Evolutionary conservation across 1,284 basidiomycete species (phyloP).

Genomic region (Ustilago nuda): DNA sequence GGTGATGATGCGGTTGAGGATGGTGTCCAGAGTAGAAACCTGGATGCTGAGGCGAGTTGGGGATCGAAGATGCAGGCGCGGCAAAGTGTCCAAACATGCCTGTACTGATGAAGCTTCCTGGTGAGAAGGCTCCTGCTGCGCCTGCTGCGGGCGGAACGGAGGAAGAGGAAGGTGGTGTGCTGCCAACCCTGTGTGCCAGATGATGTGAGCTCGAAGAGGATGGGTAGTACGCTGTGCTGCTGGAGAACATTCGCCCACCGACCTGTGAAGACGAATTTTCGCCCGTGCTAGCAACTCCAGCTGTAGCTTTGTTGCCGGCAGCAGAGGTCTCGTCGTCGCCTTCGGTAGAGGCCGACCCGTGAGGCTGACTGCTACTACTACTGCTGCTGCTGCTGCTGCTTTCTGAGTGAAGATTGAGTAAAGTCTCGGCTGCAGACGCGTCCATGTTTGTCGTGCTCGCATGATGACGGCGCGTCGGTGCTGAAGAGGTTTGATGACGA

Average conservation of each 20-base stretch:
- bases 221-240: slow-evolving; percentile 13
- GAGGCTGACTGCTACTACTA: slow-evolving; percentile 3
- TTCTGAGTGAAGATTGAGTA: slow-evolving; percentile 48
- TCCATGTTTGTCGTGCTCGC: slow-evolving; percentile 32
- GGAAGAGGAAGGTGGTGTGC: not conserved
- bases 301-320: not conserved
- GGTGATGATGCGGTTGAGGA: slow-evolving; percentile 16
- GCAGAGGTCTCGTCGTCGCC: not conserved
- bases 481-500: not conserved
- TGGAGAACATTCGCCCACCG: slow-evolving; percentile 1
- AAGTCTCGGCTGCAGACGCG: slow-evolving; percentile 37
- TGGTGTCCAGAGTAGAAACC: slow-evolving; percentile 11
- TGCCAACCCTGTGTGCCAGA: slow-evolving; percentile 11
- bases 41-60: slow-evolving; percentile 21
- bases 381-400: not conserved
- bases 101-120: slow-evolving; percentile 36
- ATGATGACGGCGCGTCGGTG: slow-evolving; percentile 7
- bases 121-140: slow-evolving; percentile 19
- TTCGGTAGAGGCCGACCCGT: not conserved
- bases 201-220: slow-evolving; percentile 5
- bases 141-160: slow-evolving; percentile 1
- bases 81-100: slow-evolving; percentile 51
- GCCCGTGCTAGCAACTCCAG: not conserved
- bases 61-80: slow-evolving; percentile 13
- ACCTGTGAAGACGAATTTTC: slow-evolving; percentile 17